Evolutionary conservation across 2,329 filamentous ascomycete genomes (phyloP), one percentile per base, ranked within the genome.

Genomic region (Fusarium begoniae): DNA sequence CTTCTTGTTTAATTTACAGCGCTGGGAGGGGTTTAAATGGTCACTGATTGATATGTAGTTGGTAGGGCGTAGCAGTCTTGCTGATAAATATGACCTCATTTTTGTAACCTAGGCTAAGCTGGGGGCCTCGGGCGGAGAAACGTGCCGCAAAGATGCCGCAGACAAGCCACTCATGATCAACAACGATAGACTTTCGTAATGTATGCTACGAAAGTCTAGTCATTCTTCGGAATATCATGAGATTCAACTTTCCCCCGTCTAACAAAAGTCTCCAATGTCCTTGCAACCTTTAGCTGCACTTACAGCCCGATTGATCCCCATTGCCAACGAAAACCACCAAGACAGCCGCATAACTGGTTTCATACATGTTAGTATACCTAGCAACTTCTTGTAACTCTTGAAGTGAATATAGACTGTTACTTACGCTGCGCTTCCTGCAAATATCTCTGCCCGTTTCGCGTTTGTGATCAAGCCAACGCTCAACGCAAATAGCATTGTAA

Each of bases 391-490:
- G 10, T 5, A 12, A 15, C 18, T 9, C 20, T n/a, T n/a, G 11
- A 22, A 5, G 6, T 13, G 9, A 4, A 12, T 7, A 37, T 17
- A 2, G 0, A 2, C 7, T 10, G 4, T 4, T 8, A 24, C 63
- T 70, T 5, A 67, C 57, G 66, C 66, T n/a, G 63, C 63, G n/a
- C 66, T 68, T 2, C 44, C 56, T 7, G 63, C 57, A 57, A 70
- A 58, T 38, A 70, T 70, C 6, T 70, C 63, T 3, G 63, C 66
- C 1, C 63, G 63, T 14, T 69, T 69, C 2, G 66, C 62, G 0
- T 61, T 69, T 6, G 67, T 64, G 40, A 70, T 59, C 5, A 68
- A 30, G 3, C 57, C 67, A 2, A 59, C 53, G 14, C 53, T 67
- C 3, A 70, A 41, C 7, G 53, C 64, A 28, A 70, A 70, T 1